Percentiles rank a stretch among this genome's conserved stretches.
Evolutionary conservation across 176 grass and related monocot genomes (phyloP).

Genomic region (Avena atlantica): DNA sequence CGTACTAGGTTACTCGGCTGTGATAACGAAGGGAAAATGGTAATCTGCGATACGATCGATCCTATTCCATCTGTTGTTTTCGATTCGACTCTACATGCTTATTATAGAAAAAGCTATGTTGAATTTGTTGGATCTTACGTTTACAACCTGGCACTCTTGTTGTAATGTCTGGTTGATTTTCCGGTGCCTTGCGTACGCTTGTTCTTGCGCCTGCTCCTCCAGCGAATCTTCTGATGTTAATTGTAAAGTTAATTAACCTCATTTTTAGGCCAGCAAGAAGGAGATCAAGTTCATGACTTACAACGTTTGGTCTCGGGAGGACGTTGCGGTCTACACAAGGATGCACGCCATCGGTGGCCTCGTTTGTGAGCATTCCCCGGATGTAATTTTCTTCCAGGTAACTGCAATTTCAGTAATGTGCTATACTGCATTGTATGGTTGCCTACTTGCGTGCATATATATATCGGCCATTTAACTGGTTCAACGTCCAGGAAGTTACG

Average conservation of each 20-base stretch:
- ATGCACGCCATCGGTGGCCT: neutral
- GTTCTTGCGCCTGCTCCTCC: too few species aligned
- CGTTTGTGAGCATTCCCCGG: neutral
- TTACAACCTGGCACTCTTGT: too few species aligned
- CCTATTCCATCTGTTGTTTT: too few species aligned
- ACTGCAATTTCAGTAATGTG: neutral
- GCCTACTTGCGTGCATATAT: too few species aligned
- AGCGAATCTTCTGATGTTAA: too few species aligned
- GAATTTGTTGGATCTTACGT: neutral
- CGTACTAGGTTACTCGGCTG: neutral
- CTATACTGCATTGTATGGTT: neutral
- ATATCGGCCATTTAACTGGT: neutral
- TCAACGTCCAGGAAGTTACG: slow-evolving; percentile 12
- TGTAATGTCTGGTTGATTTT: too few species aligned
- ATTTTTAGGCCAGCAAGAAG: too few species aligned
- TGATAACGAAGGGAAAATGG: neutral
- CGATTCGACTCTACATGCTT: too few species aligned
- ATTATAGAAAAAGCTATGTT: neutral
- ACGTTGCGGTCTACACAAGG: slow-evolving; percentile 15
- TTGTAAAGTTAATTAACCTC: too few species aligned
- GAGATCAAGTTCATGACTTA: slow-evolving; percentile 36
- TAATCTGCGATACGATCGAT: neutral
- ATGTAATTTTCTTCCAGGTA: slow-evolving; percentile 45
- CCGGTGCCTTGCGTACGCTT: too few species aligned
- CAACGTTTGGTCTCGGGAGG: slow-evolving; percentile 37